Evolutionary conservation across 1,284 basidiomycete species (phyloP), one percentile per base, ranked within the genome.

Genomic region (Ceratobasidium sp.): DNA sequence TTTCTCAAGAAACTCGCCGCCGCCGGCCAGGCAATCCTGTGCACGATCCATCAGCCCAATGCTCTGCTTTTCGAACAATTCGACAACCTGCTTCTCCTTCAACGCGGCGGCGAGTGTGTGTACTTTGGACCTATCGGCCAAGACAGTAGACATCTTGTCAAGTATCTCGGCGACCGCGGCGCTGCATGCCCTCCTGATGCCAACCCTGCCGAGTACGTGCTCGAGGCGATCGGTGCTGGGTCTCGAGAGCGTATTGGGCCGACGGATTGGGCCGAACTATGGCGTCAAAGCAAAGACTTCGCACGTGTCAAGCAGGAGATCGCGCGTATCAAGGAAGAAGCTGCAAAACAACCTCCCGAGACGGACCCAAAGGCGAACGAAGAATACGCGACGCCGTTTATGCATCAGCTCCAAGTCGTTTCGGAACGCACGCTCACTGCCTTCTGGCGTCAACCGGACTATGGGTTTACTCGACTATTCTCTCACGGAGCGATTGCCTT

Each of bases 401-500:
- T 88, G 79, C 93, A 92, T 83, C 97, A 98, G 85, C 87, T 98
- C 81, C 89, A 90, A 84, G 88, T 89, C 6, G 95, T 97, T 71
- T 88, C 93, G 20, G 81, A 87, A 46, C 89, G 97, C 69, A 96
- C 96, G 83, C 92, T 93, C 83, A 84, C 88, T 33, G 91, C 94
- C 1, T 88, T 96, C 44, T 97, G 94, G 94, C 88, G 96, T 77
- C 95, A 91, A 18, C 91, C 94, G 0, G 91, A 96, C 81, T 96
- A 95, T 83, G 82, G 82, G 12, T 81, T 94, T 87, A 96, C 92
- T 64, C 91, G 96, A 68, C 87, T 97, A 60, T 95, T 96, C 85
- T 90, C 93, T 6, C 92, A 93, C 81, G 87, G 88, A 9, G 90
- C 93, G 83, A 93, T 97, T 80, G 93, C 94, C 7, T 86, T 97